phyloP scores from a whole-genome alignment of 2,329 filamentous ascomycete genomes.

The Elsinoe perseae region DNA sequence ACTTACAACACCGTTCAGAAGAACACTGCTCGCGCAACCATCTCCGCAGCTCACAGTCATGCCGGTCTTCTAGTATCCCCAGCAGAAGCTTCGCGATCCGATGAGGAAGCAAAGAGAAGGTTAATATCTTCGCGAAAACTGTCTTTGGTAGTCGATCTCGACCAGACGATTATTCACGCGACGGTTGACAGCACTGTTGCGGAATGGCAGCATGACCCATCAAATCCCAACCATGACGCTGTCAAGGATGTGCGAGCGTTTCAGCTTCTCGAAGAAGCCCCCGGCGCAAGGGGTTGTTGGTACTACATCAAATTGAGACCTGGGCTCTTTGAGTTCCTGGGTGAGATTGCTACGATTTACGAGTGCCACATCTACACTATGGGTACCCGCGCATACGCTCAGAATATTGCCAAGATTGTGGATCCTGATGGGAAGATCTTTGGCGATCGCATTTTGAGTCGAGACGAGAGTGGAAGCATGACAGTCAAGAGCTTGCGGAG shows the following conservation, averaged over 20 bases:
- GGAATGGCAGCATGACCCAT: slow-evolving; percentile 85
- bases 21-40: slow-evolving; percentile 78
- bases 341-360: slow-evolving; percentile 69
- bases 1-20: slow-evolving; percentile 73
- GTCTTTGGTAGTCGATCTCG: slow-evolving; percentile 89
- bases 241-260: slow-evolving; percentile 85
- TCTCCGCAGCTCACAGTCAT: slow-evolving; percentile 93
- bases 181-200: slow-evolving; percentile 93
- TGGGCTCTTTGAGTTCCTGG: slow-evolving; percentile 71
- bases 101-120: slow-evolving; percentile 78
- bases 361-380: slow-evolving; percentile 99
- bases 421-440: slow-evolving; percentile 86
- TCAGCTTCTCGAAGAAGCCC: slow-evolving; percentile 79
- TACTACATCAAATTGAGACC: slow-evolving; percentile 99
- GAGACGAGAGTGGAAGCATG: slow-evolving; percentile 92
- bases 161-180: slow-evolving; percentile 97
- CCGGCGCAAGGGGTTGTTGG: slow-evolving; percentile 68
- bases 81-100: slow-evolving; percentile 69
- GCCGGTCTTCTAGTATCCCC: slow-evolving; percentile 77
- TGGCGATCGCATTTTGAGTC: slow-evolving; percentile 87
- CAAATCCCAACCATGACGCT: slow-evolving; percentile 83
- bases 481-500: slow-evolving; percentile 83
- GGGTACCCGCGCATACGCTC: slow-evolving; percentile 93
- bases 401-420: slow-evolving; percentile 84
- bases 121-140: slow-evolving; percentile 75